A percentile compares a stretch with the other conserved stretches of the same genome.
Evolutionary conservation across 306 rosid genomes (phyloP).

Genomic region (Cicer arietinum): DNA sequence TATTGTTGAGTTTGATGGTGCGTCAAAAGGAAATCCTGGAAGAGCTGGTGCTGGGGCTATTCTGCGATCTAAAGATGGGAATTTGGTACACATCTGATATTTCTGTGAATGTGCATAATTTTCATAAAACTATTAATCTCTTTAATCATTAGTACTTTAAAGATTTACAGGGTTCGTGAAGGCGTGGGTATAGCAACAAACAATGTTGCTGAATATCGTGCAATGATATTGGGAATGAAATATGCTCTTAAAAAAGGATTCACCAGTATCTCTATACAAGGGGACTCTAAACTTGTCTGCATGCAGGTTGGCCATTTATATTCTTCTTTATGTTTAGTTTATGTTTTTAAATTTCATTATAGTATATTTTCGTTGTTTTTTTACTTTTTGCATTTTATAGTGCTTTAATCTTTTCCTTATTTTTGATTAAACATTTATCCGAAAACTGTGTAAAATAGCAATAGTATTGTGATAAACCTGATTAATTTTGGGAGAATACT

Average conservation of each 20-base stretch:
- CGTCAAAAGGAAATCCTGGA: conserved; percentile 72
- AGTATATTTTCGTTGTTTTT: conserved; percentile 15
- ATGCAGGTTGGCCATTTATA: conserved; percentile 75
- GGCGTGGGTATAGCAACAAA: conserved; percentile 79
- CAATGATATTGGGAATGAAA: conserved; percentile 82
- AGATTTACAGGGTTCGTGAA: conserved; percentile 88
- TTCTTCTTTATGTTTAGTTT: neutral
- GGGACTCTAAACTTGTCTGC: conserved; percentile 97
- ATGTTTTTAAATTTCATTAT: neutral
- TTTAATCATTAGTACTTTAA: conserved; percentile 49
- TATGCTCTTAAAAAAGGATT: conserved; percentile 86
- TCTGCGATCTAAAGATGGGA: conserved; percentile 65
- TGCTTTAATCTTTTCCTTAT: conserved; percentile 4
- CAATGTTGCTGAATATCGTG: conserved; percentile 97
- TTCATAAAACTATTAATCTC: conserved; percentile 12
- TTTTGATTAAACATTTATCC: conserved; percentile 1
- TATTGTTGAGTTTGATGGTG: conserved; percentile 64
- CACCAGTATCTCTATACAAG: conserved; percentile 62
- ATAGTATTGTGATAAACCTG: neutral
- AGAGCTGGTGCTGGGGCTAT: conserved; percentile 70
- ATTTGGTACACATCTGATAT: conserved; percentile 64
- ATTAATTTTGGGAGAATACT: conserved; percentile 11
- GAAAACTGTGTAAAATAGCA: neutral
- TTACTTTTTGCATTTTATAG: conserved; percentile 24
- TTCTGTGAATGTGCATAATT: conserved; percentile 30